Conservation (phyloP, 768 basidiomycete species). For the Plicaturopsis crispa region DNA sequence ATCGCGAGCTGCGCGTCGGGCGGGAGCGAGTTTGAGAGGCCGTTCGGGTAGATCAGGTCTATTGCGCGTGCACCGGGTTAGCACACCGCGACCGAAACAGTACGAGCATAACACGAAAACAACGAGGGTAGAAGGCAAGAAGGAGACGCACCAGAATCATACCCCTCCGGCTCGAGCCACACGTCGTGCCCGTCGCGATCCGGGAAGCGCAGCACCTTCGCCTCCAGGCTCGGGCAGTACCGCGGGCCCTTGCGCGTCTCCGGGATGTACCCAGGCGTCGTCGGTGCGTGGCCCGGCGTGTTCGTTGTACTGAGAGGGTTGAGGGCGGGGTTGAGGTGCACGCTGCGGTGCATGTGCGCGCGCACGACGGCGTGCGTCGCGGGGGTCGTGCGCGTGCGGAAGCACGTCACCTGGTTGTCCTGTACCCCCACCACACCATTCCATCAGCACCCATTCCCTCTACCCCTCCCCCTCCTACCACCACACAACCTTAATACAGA, state of each 20-base stretch:
- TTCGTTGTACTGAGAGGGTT: too few species aligned
- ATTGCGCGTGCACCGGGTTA: conserved; percentile 1
- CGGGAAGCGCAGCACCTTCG: conserved; percentile 76
- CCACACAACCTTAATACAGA: too few species aligned
- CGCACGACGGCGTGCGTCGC: conserved; percentile 69
- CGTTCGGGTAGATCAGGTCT: conserved; percentile 90
- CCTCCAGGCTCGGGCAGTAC: conserved; percentile 88
- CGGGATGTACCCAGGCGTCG: too few species aligned
- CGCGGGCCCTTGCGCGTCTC: conserved; percentile 88
- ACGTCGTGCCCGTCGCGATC: conserved; percentile 64
- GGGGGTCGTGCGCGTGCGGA: conserved; percentile 64
- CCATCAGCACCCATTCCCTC: too few species aligned
- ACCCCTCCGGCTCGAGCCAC: conserved; percentile 92
- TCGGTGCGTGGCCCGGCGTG: too few species aligned
- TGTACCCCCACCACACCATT: conserved; percentile 17
- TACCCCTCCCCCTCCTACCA: too few species aligned
- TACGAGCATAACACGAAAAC: background rate
- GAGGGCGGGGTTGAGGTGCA: conserved; percentile 90
- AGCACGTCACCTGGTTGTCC: conserved; percentile 71
- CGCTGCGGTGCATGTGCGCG: conserved; percentile 67
- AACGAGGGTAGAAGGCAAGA: conserved; percentile 1
- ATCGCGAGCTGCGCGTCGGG: conserved; percentile 79
- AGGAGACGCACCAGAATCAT: conserved; percentile 58
- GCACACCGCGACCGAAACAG: background rate
- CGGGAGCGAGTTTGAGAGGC: conserved; percentile 81